Conservation (phyloP, 129 eudicot species). For the Silybum marianum region DNA sequence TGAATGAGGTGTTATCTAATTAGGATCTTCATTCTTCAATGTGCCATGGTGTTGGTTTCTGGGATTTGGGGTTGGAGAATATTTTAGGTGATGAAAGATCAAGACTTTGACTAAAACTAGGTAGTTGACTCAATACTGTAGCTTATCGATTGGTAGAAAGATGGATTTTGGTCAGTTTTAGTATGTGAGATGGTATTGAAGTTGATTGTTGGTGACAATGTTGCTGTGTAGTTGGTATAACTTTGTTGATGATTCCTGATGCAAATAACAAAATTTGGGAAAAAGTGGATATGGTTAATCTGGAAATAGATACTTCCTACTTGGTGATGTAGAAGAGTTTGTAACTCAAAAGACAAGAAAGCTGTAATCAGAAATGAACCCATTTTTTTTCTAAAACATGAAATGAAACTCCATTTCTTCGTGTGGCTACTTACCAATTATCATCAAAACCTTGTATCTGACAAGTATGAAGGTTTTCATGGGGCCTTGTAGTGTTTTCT, state of each 20-base stretch:
- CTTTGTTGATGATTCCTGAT: background rate
- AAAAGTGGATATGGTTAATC: background rate
- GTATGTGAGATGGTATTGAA: background rate
- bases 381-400: background rate
- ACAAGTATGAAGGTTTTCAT: too few species aligned
- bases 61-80: background rate
- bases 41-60: background rate
- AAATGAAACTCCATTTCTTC: background rate
- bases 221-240: background rate
- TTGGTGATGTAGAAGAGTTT: background rate
- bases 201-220: background rate
- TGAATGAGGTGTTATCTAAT: background rate
- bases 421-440: background rate
- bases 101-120: slow-evolving; percentile 4
- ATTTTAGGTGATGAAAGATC: background rate
- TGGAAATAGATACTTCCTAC: background rate
- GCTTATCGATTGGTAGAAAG: background rate
- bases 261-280: background rate
- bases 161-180: background rate
- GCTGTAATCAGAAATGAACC: background rate
- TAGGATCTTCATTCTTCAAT: background rate
- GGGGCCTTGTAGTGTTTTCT: too few species aligned
- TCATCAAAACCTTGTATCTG: too few species aligned
- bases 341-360: background rate
- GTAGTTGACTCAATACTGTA: background rate